Evolutionary conservation across 2,329 filamentous ascomycete genomes (phyloP), one percentile per base, ranked within the genome.

Genomic region (Clonostachys solani): DNA sequence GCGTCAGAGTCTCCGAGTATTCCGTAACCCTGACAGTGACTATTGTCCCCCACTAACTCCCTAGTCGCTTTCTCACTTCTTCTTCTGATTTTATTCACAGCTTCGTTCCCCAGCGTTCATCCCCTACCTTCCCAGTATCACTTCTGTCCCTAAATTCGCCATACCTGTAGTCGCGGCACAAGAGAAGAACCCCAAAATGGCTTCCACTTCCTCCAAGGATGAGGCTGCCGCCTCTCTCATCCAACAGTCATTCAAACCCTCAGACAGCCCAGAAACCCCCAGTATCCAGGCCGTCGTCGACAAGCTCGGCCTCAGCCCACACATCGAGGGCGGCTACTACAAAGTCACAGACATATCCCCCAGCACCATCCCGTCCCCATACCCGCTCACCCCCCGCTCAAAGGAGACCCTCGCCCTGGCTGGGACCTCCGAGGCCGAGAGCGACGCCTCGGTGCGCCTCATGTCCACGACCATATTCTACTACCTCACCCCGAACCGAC

Each of bases 281-380:
- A 12, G 34, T 16, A 49, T 56, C 5, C 50, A 47, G 7, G 47
- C 49, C 36, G 43, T 49, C n/a, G 53, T 63, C 48, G 49, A 49
- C 12, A 45, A 65, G 17, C 71, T 86, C 43, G 55, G 65, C 18
- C 70, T 85, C 23, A 58, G 67, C 43, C 66, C 72, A 9, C 81
- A 87, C 61, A 72, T 80, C 40, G 82, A 86, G 65, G 83, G 83
- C 45, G 82, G 83, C 42, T 86, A 82, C 65, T 87, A 78, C 56
- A 65, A 63, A 52, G 79, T 84, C 60, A 87, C 81, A 2, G 80
- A 87, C 62, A 70, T 74, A 47, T 71, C 77, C 51, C 54, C 67
- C 3, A 64, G 66, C 13, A 68, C 68, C 3, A 67, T 87, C 16
- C 73, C 80, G 0, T 83, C 81, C 29, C 67, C 67, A 3, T 65